phyloP scores from a whole-genome alignment of 495 filamentous ascomycete genomes.

The Clohesyomyces aquaticus region DNA sequence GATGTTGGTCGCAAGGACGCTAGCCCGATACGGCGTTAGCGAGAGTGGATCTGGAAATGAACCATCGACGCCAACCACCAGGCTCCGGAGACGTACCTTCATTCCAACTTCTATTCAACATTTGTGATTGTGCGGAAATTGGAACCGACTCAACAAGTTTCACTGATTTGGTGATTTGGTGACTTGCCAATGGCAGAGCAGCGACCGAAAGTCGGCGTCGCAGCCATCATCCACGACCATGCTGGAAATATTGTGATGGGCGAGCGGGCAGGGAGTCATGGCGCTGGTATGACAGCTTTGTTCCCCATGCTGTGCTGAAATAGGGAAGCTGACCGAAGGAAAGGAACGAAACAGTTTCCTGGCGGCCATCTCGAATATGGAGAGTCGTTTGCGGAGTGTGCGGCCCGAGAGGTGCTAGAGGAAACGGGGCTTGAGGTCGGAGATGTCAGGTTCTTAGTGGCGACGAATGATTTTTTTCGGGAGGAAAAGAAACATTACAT shows the following conservation, averaged over 20 bases:
- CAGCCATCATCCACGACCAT: constrained; percentile 35
- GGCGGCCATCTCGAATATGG: constrained; percentile 72
- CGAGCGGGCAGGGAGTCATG: constrained; percentile 41
- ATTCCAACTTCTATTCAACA: too few species aligned
- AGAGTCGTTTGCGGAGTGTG: constrained; percentile 61
- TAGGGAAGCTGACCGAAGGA: neutral
- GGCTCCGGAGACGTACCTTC: too few species aligned
- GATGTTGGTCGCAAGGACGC: too few species aligned
- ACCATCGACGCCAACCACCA: too few species aligned
- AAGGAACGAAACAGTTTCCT: constrained; percentile 64
- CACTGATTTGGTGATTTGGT: neutral
- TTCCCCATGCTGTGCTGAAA: neutral
- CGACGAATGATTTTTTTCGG: constrained; percentile 64
- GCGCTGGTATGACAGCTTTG: constrained; percentile 38
- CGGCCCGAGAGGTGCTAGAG: constrained; percentile 66
- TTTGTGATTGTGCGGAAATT: neutral
- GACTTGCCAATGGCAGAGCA: neutral
- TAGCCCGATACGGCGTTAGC: too few species aligned
- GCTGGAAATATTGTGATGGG: constrained; percentile 40
- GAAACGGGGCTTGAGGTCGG: constrained; percentile 64
- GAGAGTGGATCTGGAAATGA: too few species aligned
- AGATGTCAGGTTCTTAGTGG: constrained; percentile 54
- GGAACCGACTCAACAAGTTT: constrained; percentile 4
- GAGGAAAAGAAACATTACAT: constrained; percentile 64
- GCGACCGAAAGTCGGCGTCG: constrained; percentile 42